phyloP scores from a whole-genome alignment of 2,329 filamentous ascomycete species.

The Fusarium sp. region DNA sequence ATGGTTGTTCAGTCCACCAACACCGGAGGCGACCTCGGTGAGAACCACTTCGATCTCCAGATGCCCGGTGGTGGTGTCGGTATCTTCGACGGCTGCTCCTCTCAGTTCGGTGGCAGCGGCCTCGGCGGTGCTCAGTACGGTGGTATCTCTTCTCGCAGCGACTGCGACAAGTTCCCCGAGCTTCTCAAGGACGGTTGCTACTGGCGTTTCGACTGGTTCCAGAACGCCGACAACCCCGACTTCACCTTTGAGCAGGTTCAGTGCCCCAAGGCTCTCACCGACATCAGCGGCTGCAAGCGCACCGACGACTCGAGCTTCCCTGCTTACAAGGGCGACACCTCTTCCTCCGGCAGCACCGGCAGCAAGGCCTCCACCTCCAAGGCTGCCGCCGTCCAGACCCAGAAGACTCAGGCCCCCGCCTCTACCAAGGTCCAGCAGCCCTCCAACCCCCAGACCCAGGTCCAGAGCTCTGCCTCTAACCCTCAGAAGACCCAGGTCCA shows the following conservation, averaged over 20 bases:
- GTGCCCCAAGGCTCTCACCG: conserved; percentile 63
- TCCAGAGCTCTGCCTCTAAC: not conserved
- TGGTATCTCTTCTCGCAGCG: conserved; percentile 62
- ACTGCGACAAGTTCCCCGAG: conserved; percentile 65
- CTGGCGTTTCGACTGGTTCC: conserved; percentile 75
- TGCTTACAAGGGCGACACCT: conserved; percentile 31
- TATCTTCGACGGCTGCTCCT: conserved; percentile 64
- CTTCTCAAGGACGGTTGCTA: conserved; percentile 68
- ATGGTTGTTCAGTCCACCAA: conserved; percentile 75
- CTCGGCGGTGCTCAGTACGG: conserved; percentile 69
- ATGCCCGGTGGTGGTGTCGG: conserved; percentile 68
- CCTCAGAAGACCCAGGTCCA: conserved; percentile 3
- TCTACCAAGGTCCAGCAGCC: conserved; percentile 15
- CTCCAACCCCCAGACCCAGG: not conserved
- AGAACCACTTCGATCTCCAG: conserved; percentile 70
- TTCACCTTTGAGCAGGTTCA: conserved; percentile 68
- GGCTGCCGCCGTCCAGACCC: conserved; percentile 9
- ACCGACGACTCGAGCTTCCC: conserved; percentile 48
- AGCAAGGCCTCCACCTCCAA: conserved; percentile 15
- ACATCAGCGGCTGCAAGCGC: conserved; percentile 53
- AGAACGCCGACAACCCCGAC: conserved; percentile 67
- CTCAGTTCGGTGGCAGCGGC: conserved; percentile 55
- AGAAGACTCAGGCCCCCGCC: conserved; percentile 20
- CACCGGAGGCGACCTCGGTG: conserved; percentile 67
- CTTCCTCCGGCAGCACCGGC: conserved; percentile 8